These are phyloP conservation scores for Astraeus odoratus DNA, from an alignment of 768 basidiomycete species.

Conservation along the genomic window DNA sequence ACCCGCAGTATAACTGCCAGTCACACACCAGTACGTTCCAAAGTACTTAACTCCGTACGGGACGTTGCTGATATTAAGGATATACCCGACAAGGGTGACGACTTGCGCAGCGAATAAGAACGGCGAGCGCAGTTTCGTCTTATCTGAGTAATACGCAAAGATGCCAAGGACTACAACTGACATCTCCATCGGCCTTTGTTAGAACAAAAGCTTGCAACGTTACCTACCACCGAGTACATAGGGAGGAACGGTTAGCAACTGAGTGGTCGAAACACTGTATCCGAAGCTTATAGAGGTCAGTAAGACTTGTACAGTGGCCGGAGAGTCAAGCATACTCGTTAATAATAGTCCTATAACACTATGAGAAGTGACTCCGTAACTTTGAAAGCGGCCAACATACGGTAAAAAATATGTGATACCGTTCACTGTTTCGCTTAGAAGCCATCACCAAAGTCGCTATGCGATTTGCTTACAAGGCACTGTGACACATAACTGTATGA, in stretches of 20 bases:
- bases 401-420: constrained; percentile 62
- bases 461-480: constrained; percentile 42
- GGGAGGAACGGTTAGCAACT: constrained; percentile 59
- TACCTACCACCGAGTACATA: constrained; percentile 57
- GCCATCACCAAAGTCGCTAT: not conserved
- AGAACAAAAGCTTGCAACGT: constrained; percentile 8
- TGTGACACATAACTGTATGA: constrained; percentile 52
- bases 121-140: constrained; percentile 44
- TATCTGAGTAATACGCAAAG: constrained; percentile 54
- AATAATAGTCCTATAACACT: constrained; percentile 5
- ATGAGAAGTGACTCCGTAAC: not conserved
- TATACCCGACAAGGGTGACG: constrained; percentile 48
- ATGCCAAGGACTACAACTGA: constrained; percentile 42
- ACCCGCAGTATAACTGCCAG: constrained; percentile 51
- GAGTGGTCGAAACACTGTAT: constrained; percentile 44
- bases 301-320: not conserved
- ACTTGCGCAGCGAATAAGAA: constrained; percentile 47
- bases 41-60: constrained; percentile 55
- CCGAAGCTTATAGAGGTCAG: constrained; percentile 39
- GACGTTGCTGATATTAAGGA: constrained; percentile 53
- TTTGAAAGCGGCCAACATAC: constrained; percentile 22
- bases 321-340: not conserved
- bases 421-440: constrained; percentile 36
- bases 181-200: no score
- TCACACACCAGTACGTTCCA: constrained; percentile 58